Conservation (phyloP, 306 rosid genomes). For the Rosa persica region DNA sequence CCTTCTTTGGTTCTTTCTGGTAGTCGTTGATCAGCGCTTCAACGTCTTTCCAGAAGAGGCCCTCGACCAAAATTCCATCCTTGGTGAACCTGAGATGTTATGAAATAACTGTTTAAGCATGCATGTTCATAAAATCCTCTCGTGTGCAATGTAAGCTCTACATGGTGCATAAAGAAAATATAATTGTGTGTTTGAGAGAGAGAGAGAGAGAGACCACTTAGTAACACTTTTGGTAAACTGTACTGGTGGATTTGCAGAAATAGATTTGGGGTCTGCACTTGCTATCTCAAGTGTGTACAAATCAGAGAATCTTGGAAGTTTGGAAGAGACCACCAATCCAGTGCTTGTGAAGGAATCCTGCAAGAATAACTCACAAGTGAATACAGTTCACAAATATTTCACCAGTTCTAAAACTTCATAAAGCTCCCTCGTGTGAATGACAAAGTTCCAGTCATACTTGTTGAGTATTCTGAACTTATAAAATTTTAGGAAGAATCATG, state of each 20-base stretch:
- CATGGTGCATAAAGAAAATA: background rate
- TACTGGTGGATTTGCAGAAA: constrained; percentile 47
- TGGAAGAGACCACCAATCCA: constrained; percentile 56
- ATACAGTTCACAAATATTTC: background rate
- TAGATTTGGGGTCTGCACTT: constrained; percentile 59
- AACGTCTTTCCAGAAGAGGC: constrained; percentile 59
- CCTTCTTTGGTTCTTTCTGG: constrained; percentile 50
- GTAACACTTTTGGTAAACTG: constrained; percentile 53
- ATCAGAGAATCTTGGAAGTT: constrained; percentile 60
- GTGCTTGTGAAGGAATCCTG: constrained; percentile 60
- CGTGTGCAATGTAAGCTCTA: background rate
- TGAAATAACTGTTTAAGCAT: background rate
- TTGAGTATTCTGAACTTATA: background rate
- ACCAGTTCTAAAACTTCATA: background rate
- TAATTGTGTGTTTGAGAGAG: background rate
- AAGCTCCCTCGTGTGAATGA: background rate
- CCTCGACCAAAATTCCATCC: constrained; percentile 59
- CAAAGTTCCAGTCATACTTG: background rate
- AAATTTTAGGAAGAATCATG: background rate
- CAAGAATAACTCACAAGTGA: background rate
- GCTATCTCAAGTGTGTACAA: constrained; percentile 48
- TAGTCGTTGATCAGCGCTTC: constrained; percentile 40
- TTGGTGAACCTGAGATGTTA: constrained; percentile 48
- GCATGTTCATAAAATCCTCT: background rate
- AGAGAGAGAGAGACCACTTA: constrained; percentile 42